Base-by-base conservation (phyloP, 2,329 filamentous ascomycete species). In the Neopestalotiopsis clavispora region DNA sequence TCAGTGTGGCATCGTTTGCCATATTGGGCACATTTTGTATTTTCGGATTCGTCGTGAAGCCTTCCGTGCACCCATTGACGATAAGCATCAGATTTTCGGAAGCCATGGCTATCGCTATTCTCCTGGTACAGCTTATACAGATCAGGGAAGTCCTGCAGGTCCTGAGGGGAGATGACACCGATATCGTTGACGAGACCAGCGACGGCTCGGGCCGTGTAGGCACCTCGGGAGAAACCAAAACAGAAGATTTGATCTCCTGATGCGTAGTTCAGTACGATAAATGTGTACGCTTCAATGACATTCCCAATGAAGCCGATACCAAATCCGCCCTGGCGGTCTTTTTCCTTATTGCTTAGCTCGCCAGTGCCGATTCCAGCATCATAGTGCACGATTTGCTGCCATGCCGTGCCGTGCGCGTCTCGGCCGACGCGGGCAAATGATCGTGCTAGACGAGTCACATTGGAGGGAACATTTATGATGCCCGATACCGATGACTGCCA, bases 201-300 rank as follows among this genome's bases (percentile, higher is more conserved):
- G 2, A 80, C 75, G 0, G 80, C 78, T 5, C 81, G 78, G 28
- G 80, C 80, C 1, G 80, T 82, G 70, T 81, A 83, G 5, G 81
- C 80, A 3, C 81, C 81, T 2, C 81, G 73, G 2, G 80, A 82
- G 71, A 82, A 83, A 6, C 81, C 81, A 9, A 80, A 74, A 42
- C 80, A 75, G 45, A 81, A 74, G 32, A 82, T 78, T 59, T 75
- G 71, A 68, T 82, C 80, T 23, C 77, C 78, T 34, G 78, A 77
- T 6, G 74, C 72, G 68, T 81, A 81, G 72, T 82, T 82, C 70
- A 77, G 73, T 69, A 77, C 79, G 20, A 81, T 69, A 60, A 81
- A 82, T 69, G 80, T 78, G 74, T 82, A 82, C 7, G 78, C 76
- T 64, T 81, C 77, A 13, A 72, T 67, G 32, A 75, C 67, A 23